Evolutionary conservation across 805 yeast species (phyloP).

Genomic region (Ogataea polymorpha): DNA sequence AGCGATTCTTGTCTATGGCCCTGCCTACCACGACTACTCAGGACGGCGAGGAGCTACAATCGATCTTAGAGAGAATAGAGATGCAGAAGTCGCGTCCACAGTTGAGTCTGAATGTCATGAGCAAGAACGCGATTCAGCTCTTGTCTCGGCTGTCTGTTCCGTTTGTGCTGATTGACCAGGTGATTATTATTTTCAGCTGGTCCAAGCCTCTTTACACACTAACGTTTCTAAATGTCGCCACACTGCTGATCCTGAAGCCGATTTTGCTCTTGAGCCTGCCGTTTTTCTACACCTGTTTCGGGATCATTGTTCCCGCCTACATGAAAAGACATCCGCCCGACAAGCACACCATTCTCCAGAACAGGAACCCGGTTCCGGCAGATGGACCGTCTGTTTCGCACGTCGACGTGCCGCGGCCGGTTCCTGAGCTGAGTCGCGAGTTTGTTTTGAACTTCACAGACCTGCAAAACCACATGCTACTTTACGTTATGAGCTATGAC

Average conservation of each 20-base stretch:
- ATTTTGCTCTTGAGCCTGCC: conserved; percentile 53
- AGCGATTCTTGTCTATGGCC: conserved; percentile 67
- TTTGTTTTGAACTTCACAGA: conserved; percentile 77
- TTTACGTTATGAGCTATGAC: conserved; percentile 64
- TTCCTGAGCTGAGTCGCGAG: conserved; percentile 75
- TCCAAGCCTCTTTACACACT: conserved; percentile 57
- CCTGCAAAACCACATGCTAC: conserved; percentile 73
- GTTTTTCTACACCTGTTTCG: conserved; percentile 47
- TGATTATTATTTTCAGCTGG: conserved; percentile 62
- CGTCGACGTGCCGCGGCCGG: conserved; percentile 60
- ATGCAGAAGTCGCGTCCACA: conserved; percentile 65
- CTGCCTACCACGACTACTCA: conserved; percentile 59
- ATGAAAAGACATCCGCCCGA: conserved; percentile 63
- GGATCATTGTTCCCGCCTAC: conserved; percentile 68
- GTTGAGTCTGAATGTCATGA: conserved; percentile 65
- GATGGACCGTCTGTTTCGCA: conserved; percentile 49
- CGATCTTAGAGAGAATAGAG: conserved; percentile 51
- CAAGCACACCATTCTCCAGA: conserved; percentile 27
- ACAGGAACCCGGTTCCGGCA: conserved; percentile 43
- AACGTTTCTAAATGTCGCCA: conserved; percentile 41
- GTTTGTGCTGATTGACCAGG: conserved; percentile 57
- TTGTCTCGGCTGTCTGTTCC: conserved; percentile 61
- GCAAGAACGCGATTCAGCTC: conserved; percentile 60
- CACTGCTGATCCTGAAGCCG: conserved; percentile 55
- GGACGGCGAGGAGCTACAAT: conserved; percentile 32